These are phyloP conservation scores for Saccharomyces hybrid DNA, from an alignment of 1,139 yeast genomes.

Conservation along the genomic window DNA sequence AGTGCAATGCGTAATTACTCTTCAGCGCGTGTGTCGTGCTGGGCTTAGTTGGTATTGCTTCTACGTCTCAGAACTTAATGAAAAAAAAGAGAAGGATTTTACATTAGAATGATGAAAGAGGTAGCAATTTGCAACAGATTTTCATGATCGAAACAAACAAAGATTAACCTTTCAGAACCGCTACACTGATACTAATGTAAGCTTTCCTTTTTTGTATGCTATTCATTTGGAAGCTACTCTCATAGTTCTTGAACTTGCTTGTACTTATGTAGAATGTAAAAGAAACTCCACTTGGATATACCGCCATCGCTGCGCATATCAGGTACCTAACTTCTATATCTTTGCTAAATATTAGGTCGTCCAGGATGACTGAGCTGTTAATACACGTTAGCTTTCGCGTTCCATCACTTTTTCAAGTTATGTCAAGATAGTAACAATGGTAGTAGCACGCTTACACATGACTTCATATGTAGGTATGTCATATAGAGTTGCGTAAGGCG, in stretches of 20 bases:
- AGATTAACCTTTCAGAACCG: constrained; percentile 24
- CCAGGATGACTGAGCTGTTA: neutral
- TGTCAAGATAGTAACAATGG: neutral
- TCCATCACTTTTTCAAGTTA: neutral
- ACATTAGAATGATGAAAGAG: constrained; percentile 5
- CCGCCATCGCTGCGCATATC: no score
- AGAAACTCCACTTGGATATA: no score
- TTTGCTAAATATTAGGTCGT: neutral
- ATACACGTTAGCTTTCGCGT: neutral
- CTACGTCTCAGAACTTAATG: neutral
- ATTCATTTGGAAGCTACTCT: neutral
- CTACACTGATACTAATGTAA: constrained; percentile 21
- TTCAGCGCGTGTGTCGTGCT: neutral
- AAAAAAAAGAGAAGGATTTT: neutral
- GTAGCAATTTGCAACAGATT: constrained; percentile 5
- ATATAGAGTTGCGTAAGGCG: neutral
- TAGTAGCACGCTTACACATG: no score
- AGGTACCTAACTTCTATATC: no score
- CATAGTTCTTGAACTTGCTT: neutral
- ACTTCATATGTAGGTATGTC: neutral
- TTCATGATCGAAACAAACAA: constrained; percentile 9
- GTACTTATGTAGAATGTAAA: no score
- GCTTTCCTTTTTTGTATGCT: neutral
- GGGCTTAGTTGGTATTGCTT: neutral
- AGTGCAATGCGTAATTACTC: neutral